Evolutionary conservation across 768 basidiomycete species (phyloP).

Genomic region (Phaeotremella skinneri): DNA sequence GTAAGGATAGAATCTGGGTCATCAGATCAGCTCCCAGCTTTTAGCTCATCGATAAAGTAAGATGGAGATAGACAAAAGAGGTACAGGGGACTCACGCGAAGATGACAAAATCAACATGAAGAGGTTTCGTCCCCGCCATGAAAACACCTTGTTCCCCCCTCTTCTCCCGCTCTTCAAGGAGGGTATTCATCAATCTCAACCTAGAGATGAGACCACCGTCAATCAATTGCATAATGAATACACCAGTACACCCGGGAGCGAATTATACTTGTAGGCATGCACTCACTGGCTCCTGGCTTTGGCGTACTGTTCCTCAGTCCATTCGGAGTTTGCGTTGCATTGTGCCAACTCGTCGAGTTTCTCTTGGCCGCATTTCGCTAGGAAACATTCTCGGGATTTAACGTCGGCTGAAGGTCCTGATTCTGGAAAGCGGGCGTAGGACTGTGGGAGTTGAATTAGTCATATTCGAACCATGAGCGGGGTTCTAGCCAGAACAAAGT

Average conservation of each 20-base stretch:
- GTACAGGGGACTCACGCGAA: slow-evolving; percentile 8
- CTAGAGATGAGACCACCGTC: too few relatives aligned
- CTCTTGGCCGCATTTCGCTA: slow-evolving; percentile 12
- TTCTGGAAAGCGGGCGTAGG: slow-evolving; percentile 8
- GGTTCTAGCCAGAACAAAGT: too few relatives aligned
- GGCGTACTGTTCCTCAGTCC: slow-evolving; percentile 6
- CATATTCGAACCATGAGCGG: too few relatives aligned
- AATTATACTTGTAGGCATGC: too few relatives aligned
- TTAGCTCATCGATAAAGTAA: too few relatives aligned
- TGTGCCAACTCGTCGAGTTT: slow-evolving; percentile 9
- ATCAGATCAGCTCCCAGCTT: background rate
- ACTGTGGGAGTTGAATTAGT: background rate
- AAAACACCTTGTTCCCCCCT: slow-evolving; percentile 8
- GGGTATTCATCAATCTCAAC: slow-evolving; percentile 4
- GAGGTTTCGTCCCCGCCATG: slow-evolving; percentile 6
- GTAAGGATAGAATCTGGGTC: slow-evolving; percentile 12
- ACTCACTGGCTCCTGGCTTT: background rate
- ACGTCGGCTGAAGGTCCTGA: background rate
- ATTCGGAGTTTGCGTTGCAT: slow-evolving; percentile 5
- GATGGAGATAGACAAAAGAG: too few relatives aligned
- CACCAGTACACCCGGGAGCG: too few relatives aligned
- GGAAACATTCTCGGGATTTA: slow-evolving; percentile 6
- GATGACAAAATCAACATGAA: slow-evolving; percentile 10
- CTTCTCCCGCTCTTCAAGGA: slow-evolving; percentile 2
- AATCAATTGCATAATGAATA: too few relatives aligned